Evolutionary conservation across 2,329 filamentous ascomycete species (phyloP).

Genomic region (Arthrobotrys megalospora): DNA sequence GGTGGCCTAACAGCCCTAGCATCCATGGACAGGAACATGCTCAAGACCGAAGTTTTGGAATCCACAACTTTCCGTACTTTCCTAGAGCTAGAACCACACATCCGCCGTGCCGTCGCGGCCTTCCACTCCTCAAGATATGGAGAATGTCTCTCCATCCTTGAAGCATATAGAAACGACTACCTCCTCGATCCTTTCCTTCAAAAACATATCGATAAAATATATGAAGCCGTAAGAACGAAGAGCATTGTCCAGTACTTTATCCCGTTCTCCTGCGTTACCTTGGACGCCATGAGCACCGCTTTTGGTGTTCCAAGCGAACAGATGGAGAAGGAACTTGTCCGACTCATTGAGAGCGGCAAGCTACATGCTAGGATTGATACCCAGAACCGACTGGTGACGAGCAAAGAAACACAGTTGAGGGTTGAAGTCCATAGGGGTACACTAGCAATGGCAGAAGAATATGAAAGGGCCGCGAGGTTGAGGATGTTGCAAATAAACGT

Average conservation of each 20-base stretch:
- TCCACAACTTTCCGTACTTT: conserved; percentile 86
- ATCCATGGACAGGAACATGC: conserved; percentile 83
- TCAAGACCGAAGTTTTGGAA: conserved; percentile 83
- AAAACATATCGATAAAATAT: conserved; percentile 79
- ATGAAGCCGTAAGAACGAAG: conserved; percentile 84
- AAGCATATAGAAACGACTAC: conserved; percentile 86
- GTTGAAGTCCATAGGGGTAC: conserved; percentile 79
- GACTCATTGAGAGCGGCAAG: conserved; percentile 80
- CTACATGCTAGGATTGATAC: conserved; percentile 87
- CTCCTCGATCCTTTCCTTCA: conserved; percentile 90
- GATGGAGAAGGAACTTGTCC: conserved; percentile 81
- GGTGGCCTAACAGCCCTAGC: conserved; percentile 91
- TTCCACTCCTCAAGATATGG: conserved; percentile 94
- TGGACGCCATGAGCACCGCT: conserved; percentile 82
- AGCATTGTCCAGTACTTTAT: conserved; percentile 94
- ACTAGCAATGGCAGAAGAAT: conserved; percentile 78
- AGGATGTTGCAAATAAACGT: conserved; percentile 84
- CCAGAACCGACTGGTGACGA: conserved; percentile 83
- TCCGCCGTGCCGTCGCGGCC: conserved; percentile 88
- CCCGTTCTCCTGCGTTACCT: conserved; percentile 88
- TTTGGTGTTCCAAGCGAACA: conserved; percentile 77
- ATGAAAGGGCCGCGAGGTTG: conserved; percentile 81
- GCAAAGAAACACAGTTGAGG: conserved; percentile 77
- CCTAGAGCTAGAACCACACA: conserved; percentile 92
- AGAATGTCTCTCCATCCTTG: conserved; percentile 84